phyloP scores from a whole-genome alignment of 1,139 yeast species.

The Meyerozyma guilliermondii region DNA sequence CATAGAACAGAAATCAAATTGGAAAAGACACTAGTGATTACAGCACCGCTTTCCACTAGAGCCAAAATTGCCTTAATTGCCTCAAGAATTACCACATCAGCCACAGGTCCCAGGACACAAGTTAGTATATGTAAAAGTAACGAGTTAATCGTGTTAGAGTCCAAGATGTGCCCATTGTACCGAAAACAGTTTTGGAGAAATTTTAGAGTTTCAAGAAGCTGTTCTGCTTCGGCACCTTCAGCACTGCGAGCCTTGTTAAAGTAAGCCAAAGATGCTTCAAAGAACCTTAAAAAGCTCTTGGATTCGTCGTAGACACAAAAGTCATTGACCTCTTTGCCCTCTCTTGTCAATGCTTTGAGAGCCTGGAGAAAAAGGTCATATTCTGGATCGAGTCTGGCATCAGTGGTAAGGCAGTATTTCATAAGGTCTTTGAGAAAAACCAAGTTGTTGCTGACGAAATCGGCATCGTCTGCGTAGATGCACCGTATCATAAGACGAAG shows the following conservation, averaged over 20 bases:
- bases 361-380: conserved; percentile 53
- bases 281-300: conserved; percentile 12
- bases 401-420: conserved; percentile 31
- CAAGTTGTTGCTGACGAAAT: conserved; percentile 39
- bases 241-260: neutral
- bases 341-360: conserved; percentile 47
- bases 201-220: neutral
- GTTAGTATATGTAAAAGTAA: neutral
- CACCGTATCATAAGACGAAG: conserved; percentile 53
- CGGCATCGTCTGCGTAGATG: conserved; percentile 46
- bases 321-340: conserved; percentile 60
- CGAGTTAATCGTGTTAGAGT: neutral
- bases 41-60: neutral
- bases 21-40: neutral
- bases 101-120: neutral
- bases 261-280: neutral
- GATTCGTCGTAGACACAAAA: conserved; percentile 44
- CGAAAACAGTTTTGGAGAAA: neutral
- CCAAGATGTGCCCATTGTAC: neutral
- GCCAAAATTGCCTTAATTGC: neutral
- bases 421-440: conserved; percentile 59
- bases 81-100: neutral
- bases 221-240: neutral
- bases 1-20: neutral
- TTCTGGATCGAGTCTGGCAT: conserved; percentile 38